A percentile compares a stretch with the other conserved stretches of the same genome.
Evolutionary conservation across 2,329 filamentous ascomycete genomes (phyloP).

Genomic region (Verticillium nubilum): DNA sequence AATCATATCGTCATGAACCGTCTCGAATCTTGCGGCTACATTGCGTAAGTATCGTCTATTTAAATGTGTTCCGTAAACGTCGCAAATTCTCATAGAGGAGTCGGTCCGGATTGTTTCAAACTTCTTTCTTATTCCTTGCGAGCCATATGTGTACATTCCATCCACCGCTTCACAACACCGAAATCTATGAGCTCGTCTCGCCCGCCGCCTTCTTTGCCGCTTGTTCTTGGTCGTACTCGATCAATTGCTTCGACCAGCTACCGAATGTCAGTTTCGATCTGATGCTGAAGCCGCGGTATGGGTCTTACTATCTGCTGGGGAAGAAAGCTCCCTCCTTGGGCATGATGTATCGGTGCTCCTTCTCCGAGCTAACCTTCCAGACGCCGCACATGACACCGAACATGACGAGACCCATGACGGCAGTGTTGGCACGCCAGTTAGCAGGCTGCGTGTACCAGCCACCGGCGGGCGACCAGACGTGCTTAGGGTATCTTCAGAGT

Average conservation of each 20-base stretch:
- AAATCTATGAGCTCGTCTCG: constrained; percentile 13
- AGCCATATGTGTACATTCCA: background rate
- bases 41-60: too few relatives aligned
- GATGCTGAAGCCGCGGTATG: too few relatives aligned
- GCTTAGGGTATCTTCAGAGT: constrained; percentile 79
- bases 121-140: background rate
- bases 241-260: constrained; percentile 41
- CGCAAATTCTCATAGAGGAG: background rate
- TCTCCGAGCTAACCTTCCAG: constrained; percentile 69
- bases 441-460: constrained; percentile 94
- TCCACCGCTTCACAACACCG: background rate
- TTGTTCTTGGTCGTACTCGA: constrained; percentile 39
- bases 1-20: too few relatives aligned
- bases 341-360: constrained; percentile 68
- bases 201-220: constrained; percentile 21
- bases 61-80: too few relatives aligned
- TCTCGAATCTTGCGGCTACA: too few relatives aligned
- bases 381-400: constrained; percentile 61
- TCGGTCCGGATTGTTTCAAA: background rate
- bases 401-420: constrained; percentile 64
- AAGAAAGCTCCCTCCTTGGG: constrained; percentile 74
- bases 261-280: constrained; percentile 13
- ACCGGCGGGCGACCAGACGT: constrained; percentile 98
- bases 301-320: constrained; percentile 74
- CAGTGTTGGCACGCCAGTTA: constrained; percentile 94